phyloP scores from a whole-genome alignment of 2,329 filamentous ascomycete genomes.

The Talaromyces sp. region DNA sequence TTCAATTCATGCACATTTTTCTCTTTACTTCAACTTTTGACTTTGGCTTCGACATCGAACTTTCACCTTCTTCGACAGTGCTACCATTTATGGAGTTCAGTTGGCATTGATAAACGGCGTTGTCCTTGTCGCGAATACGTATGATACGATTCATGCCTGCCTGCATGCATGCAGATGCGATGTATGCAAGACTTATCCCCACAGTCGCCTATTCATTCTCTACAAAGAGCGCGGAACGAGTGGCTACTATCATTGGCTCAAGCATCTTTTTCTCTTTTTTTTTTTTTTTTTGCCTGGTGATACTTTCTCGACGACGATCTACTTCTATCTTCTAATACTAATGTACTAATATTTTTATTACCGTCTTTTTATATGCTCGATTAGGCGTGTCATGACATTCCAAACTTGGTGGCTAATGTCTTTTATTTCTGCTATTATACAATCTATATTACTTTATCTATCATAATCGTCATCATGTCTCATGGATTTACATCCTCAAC shows the following conservation, averaged over 20 bases:
- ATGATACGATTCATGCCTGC: not conserved
- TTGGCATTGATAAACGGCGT: conserved; percentile 15
- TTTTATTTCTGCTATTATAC: not conserved
- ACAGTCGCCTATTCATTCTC: not conserved
- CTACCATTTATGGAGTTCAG: conserved; percentile 4
- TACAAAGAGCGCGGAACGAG: not conserved
- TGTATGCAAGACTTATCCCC: conserved; percentile 7
- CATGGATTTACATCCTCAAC: conserved; percentile 35
- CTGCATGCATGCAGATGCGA: not conserved
- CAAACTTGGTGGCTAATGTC: not conserved
- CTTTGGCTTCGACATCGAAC: not conserved
- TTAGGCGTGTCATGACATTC: conserved; percentile 2
- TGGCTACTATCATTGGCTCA: not conserved
- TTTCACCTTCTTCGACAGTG: not conserved
- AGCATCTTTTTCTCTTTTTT: not conserved
- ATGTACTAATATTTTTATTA: conserved; percentile 10
- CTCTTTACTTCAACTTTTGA: conserved; percentile 4
- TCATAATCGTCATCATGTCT: not conserved
- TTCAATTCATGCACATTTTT: conserved; percentile 17
- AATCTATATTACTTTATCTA: conserved; percentile 2
- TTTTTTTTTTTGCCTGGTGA: too few species aligned
- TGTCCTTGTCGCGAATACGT: conserved; percentile 8
- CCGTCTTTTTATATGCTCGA: not conserved
- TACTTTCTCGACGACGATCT: not conserved
- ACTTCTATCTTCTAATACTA: conserved; percentile 2